Evolutionary conservation across 768 basidiomycete genomes (phyloP), one percentile per base, ranked within the genome.

Genomic region (Mycena indigotica): DNA sequence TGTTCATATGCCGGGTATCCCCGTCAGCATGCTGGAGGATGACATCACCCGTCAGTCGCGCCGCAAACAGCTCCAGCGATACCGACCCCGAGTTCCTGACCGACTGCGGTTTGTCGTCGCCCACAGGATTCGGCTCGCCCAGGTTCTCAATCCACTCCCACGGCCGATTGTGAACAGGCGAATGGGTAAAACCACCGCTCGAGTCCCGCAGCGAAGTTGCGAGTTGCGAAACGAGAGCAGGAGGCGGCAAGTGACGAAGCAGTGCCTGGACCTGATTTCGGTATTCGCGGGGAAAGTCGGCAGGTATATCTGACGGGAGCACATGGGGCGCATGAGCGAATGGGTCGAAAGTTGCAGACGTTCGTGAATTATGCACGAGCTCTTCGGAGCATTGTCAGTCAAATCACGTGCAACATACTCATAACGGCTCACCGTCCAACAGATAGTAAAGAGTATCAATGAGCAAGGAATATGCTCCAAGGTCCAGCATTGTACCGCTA

Each of bases 91-190:
- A 75, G 66, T 93, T 93, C 68, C 80, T 86, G 40, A 89, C 74
- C 15, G 67, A 40, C 52, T 75, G 66, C 58, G 67, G 75, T 25
- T 70, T 70, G 24, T 78, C 72, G 28, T 75, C 74, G 10, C 80
- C 80, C 28, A 76, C 80, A 10, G 73, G 65, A 6, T 77, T 57
- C 3, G 79, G 75, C 51, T 88, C 86, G 8, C 89, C 89, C 3
- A 92, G 66, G 66, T 87, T 84, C 70, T 93, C 91, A 5, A 86
- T 83, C 90, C 91, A 93, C 69, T 93, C 91, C 91, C 91, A 93
- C 3, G 91, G 89, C 28, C 85, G 82, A 70, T 91, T 89, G 55
- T 83, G 75, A 17, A 92, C 87, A 2, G 82, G 78, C 3, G 72
- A 66, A 57, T 77, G 74, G 2, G 84, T 66, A 4, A 83, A 57